Conservation (phyloP, 306 rosid species). For the Fagus crenata region DNA sequence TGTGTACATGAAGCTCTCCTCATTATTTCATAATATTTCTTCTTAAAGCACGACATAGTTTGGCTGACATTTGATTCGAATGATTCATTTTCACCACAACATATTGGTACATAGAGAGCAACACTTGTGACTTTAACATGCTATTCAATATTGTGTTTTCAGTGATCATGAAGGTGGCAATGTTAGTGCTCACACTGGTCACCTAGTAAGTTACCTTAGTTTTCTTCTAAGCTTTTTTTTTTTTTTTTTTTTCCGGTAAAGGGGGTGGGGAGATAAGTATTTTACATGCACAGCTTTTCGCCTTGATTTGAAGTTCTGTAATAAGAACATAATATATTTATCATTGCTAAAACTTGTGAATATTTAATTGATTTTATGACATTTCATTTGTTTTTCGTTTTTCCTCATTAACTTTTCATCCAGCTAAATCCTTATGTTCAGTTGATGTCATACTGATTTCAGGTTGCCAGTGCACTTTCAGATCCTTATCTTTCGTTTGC, state of each 20-base stretch:
- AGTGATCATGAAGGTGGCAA: slow-evolving; percentile 99
- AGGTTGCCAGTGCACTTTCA: slow-evolving; percentile 94
- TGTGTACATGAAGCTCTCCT: no score
- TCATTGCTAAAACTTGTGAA: neutral
- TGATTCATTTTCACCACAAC: slow-evolving; percentile 15
- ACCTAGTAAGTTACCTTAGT: slow-evolving; percentile 61
- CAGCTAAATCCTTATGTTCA: slow-evolving; percentile 14
- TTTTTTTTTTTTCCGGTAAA: no score
- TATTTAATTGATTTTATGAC: slow-evolving; percentile 10
- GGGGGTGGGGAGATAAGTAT: no score
- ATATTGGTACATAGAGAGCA: slow-evolving; percentile 3
- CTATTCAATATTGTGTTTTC: slow-evolving; percentile 37
- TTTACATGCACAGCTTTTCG: no score
- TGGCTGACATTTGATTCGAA: slow-evolving; percentile 14
- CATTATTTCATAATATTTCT: neutral
- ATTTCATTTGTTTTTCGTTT: neutral
- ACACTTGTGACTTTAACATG: neutral
- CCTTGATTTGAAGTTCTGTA: neutral
- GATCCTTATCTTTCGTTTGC: slow-evolving; percentile 97
- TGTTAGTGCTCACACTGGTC: slow-evolving; percentile 97
- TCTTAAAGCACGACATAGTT: neutral
- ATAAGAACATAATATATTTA: slow-evolving; percentile 6
- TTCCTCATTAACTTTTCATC: slow-evolving; percentile 2
- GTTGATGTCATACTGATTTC: slow-evolving; percentile 34
- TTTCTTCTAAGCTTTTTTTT: slow-evolving; percentile 22